Percentiles rank a stretch among this genome's conserved stretches.
phyloP scores from a whole-genome alignment of 345 rosid species.

The Trapa bicornis region DNA sequence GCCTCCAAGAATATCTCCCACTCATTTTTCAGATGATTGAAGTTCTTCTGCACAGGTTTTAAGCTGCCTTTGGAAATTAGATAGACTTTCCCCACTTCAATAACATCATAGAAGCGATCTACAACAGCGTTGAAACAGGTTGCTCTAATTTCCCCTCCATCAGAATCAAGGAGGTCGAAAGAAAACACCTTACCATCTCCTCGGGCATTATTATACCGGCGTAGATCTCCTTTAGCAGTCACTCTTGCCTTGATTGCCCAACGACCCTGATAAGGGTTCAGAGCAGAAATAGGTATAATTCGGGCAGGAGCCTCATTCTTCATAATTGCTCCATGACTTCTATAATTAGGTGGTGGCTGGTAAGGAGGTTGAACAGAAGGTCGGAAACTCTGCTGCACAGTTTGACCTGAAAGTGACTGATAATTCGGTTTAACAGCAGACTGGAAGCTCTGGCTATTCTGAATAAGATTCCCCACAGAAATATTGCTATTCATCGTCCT shows the following conservation, averaged over 20 bases:
- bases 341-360: conserved; percentile 66
- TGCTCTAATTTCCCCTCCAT: conserved; percentile 82
- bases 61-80: conserved; percentile 73
- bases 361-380: conserved; percentile 71
- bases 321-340: conserved; percentile 62
- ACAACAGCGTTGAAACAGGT: conserved; percentile 85
- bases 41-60: conserved; percentile 80
- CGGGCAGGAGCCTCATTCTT: conserved; percentile 86
- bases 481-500: conserved; percentile 19
- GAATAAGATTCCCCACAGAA: conserved; percentile 7
- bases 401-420: conserved; percentile 32
- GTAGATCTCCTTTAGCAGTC: conserved; percentile 81
- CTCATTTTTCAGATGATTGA: conserved; percentile 82
- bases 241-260: conserved; percentile 94
- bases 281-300: conserved; percentile 64
- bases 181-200: conserved; percentile 94
- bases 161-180: conserved; percentile 82
- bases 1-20: conserved; percentile 83
- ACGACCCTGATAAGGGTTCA: conserved; percentile 84
- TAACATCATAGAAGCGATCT: conserved; percentile 58
- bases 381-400: conserved; percentile 36
- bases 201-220: conserved; percentile 73
- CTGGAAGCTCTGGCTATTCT: conserved; percentile 28
- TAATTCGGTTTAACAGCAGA: conserved; percentile 58
- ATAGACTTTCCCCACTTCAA: conserved; percentile 75